Base-by-base conservation (phyloP, 2,329 filamentous ascomycete genomes). In the Nemania serpens region DNA sequence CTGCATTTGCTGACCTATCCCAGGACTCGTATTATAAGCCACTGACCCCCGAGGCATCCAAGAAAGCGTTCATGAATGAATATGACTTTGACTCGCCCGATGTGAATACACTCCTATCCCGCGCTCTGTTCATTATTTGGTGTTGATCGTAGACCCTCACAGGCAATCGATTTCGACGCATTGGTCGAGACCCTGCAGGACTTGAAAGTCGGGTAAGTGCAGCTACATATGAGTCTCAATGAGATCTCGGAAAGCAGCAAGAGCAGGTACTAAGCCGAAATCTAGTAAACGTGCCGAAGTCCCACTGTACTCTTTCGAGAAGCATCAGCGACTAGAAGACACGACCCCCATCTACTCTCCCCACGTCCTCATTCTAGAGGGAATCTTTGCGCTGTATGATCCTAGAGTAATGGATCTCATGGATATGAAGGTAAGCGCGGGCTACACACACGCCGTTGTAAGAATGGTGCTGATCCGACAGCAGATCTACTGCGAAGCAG, bases 11-110 rank as follows among this genome's bases (percentile, higher is more conserved):
- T 73, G 33, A 70, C 66, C 41, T 56, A 52, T 55, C 45, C 2
- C 66, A 96, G 92, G 95, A 99, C 77, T 97, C 94, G 12, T 99
- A 97, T 77, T 99, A 99, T 79, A 98, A 97, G 78, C 90, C 89
- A 17, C 79, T 99, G 68, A 90, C 86, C 17, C 82, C 88, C 2
- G 93, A 93, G 71, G 83, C 95, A 73, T 94, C 91, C 54, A 86
- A 81, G 66, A 84, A 86, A 69, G 95, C 95, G 0, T 97, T 97
- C 76, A 79, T 80, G 61, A 97, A 97, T 73, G 92, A 98, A 73
- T 97, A 91, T 76, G 95, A 99, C 74, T 97, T 99, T 77, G 95
- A 99, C 75, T 88, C 93, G 9, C 95, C 95, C 13, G 87, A 93
- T 66, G 84, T 85, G 76, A 70, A 75, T 42, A 56, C 54, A 54